Evolutionary conservation across 495 filamentous ascomycete genomes (phyloP).

Genomic region (Podospora fimiseda): DNA sequence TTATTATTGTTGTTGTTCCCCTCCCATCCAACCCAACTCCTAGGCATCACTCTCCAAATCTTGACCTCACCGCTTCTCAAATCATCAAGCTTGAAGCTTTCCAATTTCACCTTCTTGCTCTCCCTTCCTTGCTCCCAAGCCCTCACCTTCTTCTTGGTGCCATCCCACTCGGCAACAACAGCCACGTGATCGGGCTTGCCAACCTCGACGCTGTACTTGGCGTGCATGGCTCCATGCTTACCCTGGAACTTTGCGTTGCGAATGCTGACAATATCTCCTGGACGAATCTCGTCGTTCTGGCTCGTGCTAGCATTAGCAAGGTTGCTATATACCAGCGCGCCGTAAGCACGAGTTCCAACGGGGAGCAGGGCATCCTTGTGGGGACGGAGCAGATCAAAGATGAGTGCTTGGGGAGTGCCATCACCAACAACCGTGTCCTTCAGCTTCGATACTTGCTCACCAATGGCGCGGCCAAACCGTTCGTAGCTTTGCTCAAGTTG

Average conservation of each 20-base stretch:
- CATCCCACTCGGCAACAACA: constrained; percentile 98
- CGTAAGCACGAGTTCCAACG: constrained; percentile 80
- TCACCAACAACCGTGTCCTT: constrained; percentile 79
- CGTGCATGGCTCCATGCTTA: constrained; percentile 89
- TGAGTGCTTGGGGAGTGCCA: constrained; percentile 66
- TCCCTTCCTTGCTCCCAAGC: constrained; percentile 95
- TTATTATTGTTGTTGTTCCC: constrained; percentile 5
- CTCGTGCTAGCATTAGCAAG: constrained; percentile 85
- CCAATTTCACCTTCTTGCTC: constrained; percentile 87
- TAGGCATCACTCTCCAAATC: constrained; percentile 92
- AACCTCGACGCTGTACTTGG: constrained; percentile 84
- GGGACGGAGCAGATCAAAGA: constrained; percentile 70
- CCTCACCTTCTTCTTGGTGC: constrained; percentile 94
- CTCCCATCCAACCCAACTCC: constrained; percentile 88
- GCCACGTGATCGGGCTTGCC: constrained; percentile 91
- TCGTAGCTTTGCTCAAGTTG: constrained; percentile 80
- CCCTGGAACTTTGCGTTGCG: constrained; percentile 94
- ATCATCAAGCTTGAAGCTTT: constrained; percentile 91
- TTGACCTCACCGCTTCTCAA: constrained; percentile 90
- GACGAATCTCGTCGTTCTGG: constrained; percentile 88
- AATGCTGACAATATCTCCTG: constrained; percentile 89
- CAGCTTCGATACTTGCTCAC: constrained; percentile 57
- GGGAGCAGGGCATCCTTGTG: constrained; percentile 70
- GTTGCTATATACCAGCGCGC: constrained; percentile 87
- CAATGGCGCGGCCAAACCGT: constrained; percentile 68